phyloP scores from a whole-genome alignment of 176 grass and related monocot genomes.

The Zea luxurians region DNA sequence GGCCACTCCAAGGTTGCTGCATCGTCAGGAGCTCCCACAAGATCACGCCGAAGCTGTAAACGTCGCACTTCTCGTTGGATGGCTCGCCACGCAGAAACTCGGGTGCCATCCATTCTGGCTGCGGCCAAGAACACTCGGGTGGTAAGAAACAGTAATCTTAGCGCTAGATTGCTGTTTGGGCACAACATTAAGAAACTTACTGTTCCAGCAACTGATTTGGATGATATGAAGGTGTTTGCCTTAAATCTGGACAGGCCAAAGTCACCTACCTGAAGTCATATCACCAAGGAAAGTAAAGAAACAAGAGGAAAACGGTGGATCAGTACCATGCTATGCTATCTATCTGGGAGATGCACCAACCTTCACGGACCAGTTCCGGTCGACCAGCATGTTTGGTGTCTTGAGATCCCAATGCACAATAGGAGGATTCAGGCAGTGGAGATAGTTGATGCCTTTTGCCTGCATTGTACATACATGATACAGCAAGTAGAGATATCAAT shows the following conservation, averaged over 20 bases:
- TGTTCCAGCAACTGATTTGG: slow-evolving; percentile 94
- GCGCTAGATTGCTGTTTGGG: not conserved
- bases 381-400: slow-evolving; percentile 94
- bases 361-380: slow-evolving; percentile 97
- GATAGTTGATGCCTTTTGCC: slow-evolving; percentile 97
- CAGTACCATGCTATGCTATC: not conserved
- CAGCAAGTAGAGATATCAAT: not conserved
- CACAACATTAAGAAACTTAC: slow-evolving; percentile 42
- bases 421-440: slow-evolving; percentile 92
- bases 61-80: slow-evolving; percentile 88
- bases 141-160: not conserved
- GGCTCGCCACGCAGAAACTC: slow-evolving; percentile 88
- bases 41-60: slow-evolving; percentile 89
- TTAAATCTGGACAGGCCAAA: slow-evolving; percentile 99
- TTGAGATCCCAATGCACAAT: slow-evolving; percentile 98
- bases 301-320: slow-evolving; percentile 10
- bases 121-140: slow-evolving; percentile 1
- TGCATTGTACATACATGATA: slow-evolving; percentile 36
- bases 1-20: slow-evolving; percentile 92
- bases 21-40: slow-evolving; percentile 93
- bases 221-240: slow-evolving; percentile 85
- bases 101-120: slow-evolving; percentile 98
- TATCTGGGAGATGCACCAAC: slow-evolving; percentile 32
- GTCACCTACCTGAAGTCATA: slow-evolving; percentile 73
- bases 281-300: slow-evolving; percentile 34